Evolutionary conservation across 23 red algal genomes (phyloP).

Genomic region (Porphyridium purpureum): DNA sequence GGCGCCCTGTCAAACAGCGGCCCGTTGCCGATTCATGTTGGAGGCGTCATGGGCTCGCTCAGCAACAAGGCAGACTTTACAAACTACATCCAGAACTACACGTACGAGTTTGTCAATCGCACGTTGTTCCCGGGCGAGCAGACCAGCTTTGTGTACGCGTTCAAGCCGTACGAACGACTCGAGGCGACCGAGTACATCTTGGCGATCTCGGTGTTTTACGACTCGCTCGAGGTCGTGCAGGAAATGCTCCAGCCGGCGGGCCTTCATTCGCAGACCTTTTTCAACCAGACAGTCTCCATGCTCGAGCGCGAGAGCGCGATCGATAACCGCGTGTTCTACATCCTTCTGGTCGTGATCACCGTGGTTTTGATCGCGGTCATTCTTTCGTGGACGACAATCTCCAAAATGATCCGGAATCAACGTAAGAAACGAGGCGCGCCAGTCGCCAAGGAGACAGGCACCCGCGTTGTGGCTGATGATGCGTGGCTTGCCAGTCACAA

Average conservation of each 20-base stretch:
- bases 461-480: too few species aligned
- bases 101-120: constrained; percentile 29
- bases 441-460: too few species aligned
- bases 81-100: constrained; percentile 47
- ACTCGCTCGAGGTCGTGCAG: constrained; percentile 4
- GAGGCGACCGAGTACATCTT: constrained; percentile 34
- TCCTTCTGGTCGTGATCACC: constrained; percentile 5
- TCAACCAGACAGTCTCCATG: constrained; percentile 25
- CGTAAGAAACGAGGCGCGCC: too few species aligned
- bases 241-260: constrained; percentile 19
- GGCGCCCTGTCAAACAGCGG: constrained; percentile 28
- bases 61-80: constrained; percentile 25
- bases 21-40: constrained; percentile 15
- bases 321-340: constrained; percentile 1
- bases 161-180: constrained; percentile 37
- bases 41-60: constrained; percentile 45
- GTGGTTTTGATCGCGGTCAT: background rate
- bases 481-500: too few species aligned
- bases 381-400: too few species aligned
- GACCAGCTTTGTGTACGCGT: constrained; percentile 28
- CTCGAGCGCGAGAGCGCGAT: constrained; percentile 25
- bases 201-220: constrained; percentile 55
- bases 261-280: constrained; percentile 49
- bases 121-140: constrained; percentile 18
- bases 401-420: too few species aligned